Evolutionary conservation across 306 rosid species (phyloP).

Genomic region (Canavalia ensiformis): DNA sequence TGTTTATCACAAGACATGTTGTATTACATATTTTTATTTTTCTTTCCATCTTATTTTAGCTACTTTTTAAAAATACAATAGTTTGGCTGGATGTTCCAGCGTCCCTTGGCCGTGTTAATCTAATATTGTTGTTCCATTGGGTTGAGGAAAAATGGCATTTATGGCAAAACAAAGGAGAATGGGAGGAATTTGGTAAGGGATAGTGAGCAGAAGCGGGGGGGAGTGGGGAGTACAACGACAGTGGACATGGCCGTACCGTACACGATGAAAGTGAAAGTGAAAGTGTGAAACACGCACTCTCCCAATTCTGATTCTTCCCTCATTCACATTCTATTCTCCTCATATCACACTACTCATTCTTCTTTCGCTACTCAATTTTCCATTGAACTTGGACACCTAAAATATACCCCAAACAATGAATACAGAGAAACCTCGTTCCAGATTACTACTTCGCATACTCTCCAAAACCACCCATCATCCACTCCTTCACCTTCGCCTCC

Average conservation of each 20-base stretch:
- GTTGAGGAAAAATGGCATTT: too few species aligned
- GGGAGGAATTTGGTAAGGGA: too few species aligned
- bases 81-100: too few species aligned
- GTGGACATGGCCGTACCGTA: slow-evolving; percentile 52
- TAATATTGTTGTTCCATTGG: too few species aligned
- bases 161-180: too few species aligned
- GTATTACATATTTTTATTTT: too few species aligned
- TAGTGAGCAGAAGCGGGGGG: not conserved
- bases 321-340: not conserved
- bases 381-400: not conserved
- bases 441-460: slow-evolving; percentile 41
- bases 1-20: too few species aligned
- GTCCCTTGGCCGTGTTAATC: too few species aligned
- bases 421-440: not conserved
- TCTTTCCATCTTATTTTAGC: too few species aligned
- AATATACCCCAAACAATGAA: slow-evolving; percentile 45
- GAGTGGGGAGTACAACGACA: slow-evolving; percentile 27
- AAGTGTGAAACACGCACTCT: not conserved
- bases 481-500: slow-evolving; percentile 59
- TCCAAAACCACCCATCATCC: slow-evolving; percentile 56
- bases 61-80: too few species aligned
- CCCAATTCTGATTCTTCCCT: not conserved
- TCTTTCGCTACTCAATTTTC: not conserved
- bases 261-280: slow-evolving; percentile 22
- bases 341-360: not conserved